phyloP scores from a whole-genome alignment of 805 yeast genomes.

The Candida incommunis region DNA sequence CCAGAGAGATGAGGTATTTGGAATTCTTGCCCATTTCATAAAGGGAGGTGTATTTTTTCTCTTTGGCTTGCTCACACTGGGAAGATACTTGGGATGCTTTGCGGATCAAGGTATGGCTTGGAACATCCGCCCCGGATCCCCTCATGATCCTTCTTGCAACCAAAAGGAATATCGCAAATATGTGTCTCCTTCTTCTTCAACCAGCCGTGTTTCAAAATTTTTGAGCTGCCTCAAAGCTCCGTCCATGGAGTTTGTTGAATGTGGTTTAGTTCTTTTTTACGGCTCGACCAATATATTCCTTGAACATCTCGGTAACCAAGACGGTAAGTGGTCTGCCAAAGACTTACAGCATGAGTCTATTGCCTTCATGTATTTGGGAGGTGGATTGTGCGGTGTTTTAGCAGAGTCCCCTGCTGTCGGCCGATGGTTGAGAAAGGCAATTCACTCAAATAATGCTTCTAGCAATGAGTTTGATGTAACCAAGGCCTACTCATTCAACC shows the following conservation, averaged over 20 bases:
- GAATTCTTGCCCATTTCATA: constrained; percentile 84
- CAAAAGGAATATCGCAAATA: not conserved
- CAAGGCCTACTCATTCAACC: constrained; percentile 61
- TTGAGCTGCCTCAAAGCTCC: constrained; percentile 17
- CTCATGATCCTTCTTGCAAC: not conserved
- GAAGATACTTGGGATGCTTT: constrained; percentile 79
- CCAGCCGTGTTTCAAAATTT: not conserved
- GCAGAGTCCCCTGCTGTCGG: constrained; percentile 40
- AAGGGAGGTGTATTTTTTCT: constrained; percentile 83
- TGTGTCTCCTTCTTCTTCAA: not conserved
- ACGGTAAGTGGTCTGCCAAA: constrained; percentile 79
- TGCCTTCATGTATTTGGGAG: constrained; percentile 83
- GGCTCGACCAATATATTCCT: constrained; percentile 82
- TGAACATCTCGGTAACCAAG: constrained; percentile 71
- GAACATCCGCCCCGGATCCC: constrained; percentile 35
- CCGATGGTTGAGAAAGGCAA: constrained; percentile 11
- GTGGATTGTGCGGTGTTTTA: constrained; percentile 82
- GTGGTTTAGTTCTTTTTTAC: constrained; percentile 67
- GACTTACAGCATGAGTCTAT: constrained; percentile 84
- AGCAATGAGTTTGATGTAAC: constrained; percentile 3
- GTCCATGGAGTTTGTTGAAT: constrained; percentile 79
- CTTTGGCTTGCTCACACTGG: constrained; percentile 66
- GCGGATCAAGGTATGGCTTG: constrained; percentile 76
- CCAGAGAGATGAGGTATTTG: constrained; percentile 51
- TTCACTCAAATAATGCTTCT: constrained; percentile 6